Evolutionary conservation across 2,329 filamentous ascomycete genomes (phyloP).

Genomic region (Pestalotiopsis fici): DNA sequence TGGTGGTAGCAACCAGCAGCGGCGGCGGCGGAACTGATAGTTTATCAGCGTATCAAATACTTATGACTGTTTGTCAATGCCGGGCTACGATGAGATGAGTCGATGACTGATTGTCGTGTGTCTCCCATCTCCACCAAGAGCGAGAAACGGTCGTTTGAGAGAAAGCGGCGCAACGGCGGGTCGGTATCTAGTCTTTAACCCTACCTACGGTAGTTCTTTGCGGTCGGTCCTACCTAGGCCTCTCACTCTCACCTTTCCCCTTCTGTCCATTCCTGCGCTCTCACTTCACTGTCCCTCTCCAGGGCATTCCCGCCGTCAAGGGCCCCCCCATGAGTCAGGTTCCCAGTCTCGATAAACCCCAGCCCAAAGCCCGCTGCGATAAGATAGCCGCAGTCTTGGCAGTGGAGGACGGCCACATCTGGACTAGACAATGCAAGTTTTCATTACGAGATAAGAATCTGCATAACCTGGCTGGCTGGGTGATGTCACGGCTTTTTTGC

Average conservation of each 20-base stretch:
- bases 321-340: background rate
- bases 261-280: background rate
- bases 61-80: slow-evolving; percentile 1
- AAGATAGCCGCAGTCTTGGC: slow-evolving; percentile 1
- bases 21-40: background rate
- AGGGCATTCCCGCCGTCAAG: background rate
- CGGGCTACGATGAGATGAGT: background rate
- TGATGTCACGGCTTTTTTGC: background rate
- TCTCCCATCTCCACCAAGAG: background rate
- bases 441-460: slow-evolving; percentile 2
- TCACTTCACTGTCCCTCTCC: background rate
- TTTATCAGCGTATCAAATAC: background rate
- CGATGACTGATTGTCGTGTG: slow-evolving; percentile 2
- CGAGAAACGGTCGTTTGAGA: background rate
- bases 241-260: background rate
- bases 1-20: background rate
- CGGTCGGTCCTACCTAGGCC: too few species aligned
- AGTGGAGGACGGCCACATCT: background rate
- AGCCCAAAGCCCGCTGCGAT: background rate
- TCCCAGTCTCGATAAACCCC: background rate
- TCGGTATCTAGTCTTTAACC: background rate
- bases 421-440: background rate
- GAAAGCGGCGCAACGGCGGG: background rate
- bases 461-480: background rate
- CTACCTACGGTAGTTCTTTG: background rate